Evolutionary conservation across 148 eudicot species (phyloP), one percentile per base, ranked within the genome.

Genomic region (Chenopodium album): DNA sequence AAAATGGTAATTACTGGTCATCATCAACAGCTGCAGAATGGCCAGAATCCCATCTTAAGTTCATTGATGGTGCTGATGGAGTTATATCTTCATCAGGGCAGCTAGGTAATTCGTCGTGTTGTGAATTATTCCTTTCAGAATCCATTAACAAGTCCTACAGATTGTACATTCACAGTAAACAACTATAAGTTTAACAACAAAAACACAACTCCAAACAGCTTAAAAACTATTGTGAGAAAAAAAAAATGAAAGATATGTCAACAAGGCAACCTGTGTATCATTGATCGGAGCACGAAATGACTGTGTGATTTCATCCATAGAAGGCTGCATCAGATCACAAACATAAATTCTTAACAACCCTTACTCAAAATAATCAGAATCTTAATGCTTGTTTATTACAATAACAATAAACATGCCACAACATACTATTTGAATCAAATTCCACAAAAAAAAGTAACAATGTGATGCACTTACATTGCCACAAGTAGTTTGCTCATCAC

Each of bases 71-170:
- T 31, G 91, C 75, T 62, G 98, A 89, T 63, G 98, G 97, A 77
- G 93, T 87, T 73, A 88, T 69, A 83, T 80, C 90, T 86, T 91
- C 92, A 29, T 64, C 48, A 50, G 89, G 90, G 69, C 81, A 80
- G 71, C 78, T 59, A 54, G 68, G n/a, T 46, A 82, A 86, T 26
- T 69, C 77, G 23, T 77, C 80, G 77, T 84, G 89, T 84, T 85
- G 87, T 28, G 80, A 74, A 59, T 86, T 87, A 71, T 78, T 85
- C 81, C 80, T 76, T 87, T 88, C 89, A 12, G 92, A 86, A 75
- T 94, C 98, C 67, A 81, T 80, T 80, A 91, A 90, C 70, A 96
- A 87, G 83, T 94, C 99, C 99, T 96, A 77, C 78, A 90, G 16
- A 23, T 69, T 44, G 66, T 56, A 76, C 71, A 67, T 79, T 65